Evolutionary conservation across 306 rosid species (phyloP).

Genomic region (Trifolium dubium): DNA sequence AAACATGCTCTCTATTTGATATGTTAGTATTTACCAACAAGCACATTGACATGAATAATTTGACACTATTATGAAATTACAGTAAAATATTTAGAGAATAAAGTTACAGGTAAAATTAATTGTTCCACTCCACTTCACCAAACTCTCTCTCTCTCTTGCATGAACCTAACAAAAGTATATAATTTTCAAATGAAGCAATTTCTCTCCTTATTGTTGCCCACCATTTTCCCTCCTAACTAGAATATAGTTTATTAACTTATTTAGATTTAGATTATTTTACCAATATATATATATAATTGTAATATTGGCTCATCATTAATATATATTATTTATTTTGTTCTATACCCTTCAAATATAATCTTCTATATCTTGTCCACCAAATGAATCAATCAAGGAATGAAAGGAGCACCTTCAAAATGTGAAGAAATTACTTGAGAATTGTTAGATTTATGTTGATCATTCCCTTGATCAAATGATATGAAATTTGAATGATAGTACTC

Average conservation of each 20-base stretch:
- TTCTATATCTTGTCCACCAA: background rate
- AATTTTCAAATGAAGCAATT: background rate
- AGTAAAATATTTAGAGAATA: too few species aligned
- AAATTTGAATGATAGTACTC: slow-evolving; percentile 53
- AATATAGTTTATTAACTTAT: background rate
- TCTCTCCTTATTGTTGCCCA: background rate
- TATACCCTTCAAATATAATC: background rate
- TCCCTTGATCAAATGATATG: slow-evolving; percentile 64
- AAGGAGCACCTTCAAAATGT: slow-evolving; percentile 37
- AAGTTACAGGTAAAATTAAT: too few species aligned
- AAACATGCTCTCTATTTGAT: too few species aligned
- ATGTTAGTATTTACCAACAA: too few species aligned
- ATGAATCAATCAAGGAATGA: background rate
- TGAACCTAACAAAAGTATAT: background rate
- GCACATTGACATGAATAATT: too few species aligned
- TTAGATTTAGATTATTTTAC: background rate
- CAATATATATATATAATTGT: background rate
- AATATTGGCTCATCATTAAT: background rate
- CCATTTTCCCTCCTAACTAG: background rate
- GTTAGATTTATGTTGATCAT: slow-evolving; percentile 46
- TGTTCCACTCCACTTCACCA: background rate
- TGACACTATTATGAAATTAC: too few species aligned
- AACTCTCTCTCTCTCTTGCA: background rate
- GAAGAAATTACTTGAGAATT: slow-evolving; percentile 47
- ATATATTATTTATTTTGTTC: background rate